Evolutionary conservation across 2,329 filamentous ascomycete genomes (phyloP), one percentile per base, ranked within the genome.

Genomic region (Myriosclerotinia scirpicola): DNA sequence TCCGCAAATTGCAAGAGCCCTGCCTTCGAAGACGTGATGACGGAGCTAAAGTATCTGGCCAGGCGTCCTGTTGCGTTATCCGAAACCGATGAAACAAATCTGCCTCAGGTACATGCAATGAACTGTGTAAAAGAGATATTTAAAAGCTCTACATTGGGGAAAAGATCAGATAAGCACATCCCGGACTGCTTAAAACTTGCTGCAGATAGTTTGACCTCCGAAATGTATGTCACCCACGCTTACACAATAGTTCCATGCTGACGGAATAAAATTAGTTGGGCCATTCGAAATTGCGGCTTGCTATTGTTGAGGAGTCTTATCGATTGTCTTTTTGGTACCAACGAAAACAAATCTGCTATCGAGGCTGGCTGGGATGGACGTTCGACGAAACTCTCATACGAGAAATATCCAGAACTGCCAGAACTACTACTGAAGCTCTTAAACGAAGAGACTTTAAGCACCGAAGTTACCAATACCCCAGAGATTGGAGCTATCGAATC

Each of bases 61-160:
- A 78, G 81, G 34, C 77, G 80, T 30, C 81, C 85, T 60, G 84
- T 84, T 4, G 79, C 76, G 12, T 80, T 84, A 53, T 81, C 83
- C 0, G 82, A 86, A 67, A 44, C 38, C 0, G 86, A 89, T 67
- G 86, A 84, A 40, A 84, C 84, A 2, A 89, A 90, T 52, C 80
- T 98, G 5, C 90, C 93, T 0, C 94, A 99, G 77, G 95, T 99
- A 0, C 95, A 99, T 77, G 93, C 95, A 0, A 85, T 97, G 75
- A 99, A 99, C 76, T 97, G 91, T 68, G 81, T 99, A 67, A 95
- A 95, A 75, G 93, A 96, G 70, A 89, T 97, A 2, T 95, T 97
- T 78, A 94, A 91, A 67, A 93, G 89, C 71, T 92, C 92, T 0
- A 86, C 87, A 60, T 82, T 98, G 17, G 84, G 91, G 38, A 86